Base-by-base conservation (phyloP, 1,139 yeast species). In the Kurtzmaniella natalensis region DNA sequence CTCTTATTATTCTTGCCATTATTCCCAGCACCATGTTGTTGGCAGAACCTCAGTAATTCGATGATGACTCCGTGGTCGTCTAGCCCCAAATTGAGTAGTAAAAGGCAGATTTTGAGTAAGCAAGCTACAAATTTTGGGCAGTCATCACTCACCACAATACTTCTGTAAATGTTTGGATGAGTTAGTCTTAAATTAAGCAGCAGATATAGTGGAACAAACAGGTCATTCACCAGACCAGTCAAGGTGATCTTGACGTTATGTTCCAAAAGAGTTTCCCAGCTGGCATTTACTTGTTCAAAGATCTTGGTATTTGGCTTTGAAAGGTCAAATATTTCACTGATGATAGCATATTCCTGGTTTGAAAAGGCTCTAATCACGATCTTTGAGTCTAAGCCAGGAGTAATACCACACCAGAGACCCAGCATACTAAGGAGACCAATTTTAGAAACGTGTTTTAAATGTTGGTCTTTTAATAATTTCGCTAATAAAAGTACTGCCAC, bases 111-210 rank as follows among this genome's bases (percentile, higher is more conserved):
- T 24, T 58, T 57, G 31, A 70, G 43, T n/a, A 72, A 48, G 2
- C 44, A 40, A 5, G 50, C 42, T 5, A 72, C 41, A 32, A 69
- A 58, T 7, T 42, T 39, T 0, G 69, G 65, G 1, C 59, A 51
- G 3, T 57, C 57, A 18, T 46, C 42, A 13, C 58, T 59, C 26
- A 66, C 51, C 43, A 48, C 57, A 3, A 70, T 33, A 21, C 65
- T 55, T 36, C 82, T 55, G 44, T 53, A 72, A 13, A 78, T 70
- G 43, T 77, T 76, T 1, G 83, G 78, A 48, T 78, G 85, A 8
- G 52, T 43, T 23, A 62, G 52, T 22, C 69, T 64, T 15, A 59
- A 40, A n/a, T 62, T 71, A 33, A 77, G 50, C 2, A 79, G 51
- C 1, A 77, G 63, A 40, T 55, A 55, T 16, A 75, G 40, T 3